These are phyloP conservation scores for Arabidopsis suecica DNA, from an alignment of 345 rosid species.

Conservation along the genomic window DNA sequence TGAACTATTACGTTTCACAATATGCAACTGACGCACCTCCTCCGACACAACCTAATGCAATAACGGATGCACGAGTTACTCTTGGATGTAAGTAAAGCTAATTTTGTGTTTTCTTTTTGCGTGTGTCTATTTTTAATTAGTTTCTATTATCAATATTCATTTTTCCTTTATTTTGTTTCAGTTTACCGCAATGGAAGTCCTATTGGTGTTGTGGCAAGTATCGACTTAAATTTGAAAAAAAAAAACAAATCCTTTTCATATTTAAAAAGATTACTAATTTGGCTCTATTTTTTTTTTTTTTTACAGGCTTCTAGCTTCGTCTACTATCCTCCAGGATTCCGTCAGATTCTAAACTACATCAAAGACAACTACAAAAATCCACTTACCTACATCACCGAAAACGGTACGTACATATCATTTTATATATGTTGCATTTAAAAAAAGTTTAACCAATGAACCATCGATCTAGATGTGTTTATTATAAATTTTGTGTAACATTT, in stretches of 20 bases:
- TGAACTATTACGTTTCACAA: slow-evolving; percentile 43
- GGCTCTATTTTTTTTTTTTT: background rate
- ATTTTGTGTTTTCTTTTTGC: background rate
- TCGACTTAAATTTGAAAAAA: background rate
- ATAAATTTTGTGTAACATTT: background rate
- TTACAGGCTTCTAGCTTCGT: slow-evolving; percentile 20
- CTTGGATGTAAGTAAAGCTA: slow-evolving; percentile 21
- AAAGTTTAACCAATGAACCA: background rate
- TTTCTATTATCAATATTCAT: background rate
- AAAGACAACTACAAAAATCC: slow-evolving; percentile 36
- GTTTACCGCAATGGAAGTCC: slow-evolving; percentile 19
- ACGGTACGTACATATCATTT: slow-evolving; percentile 18
- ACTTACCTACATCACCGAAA: slow-evolving; percentile 43
- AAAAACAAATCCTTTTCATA: background rate
- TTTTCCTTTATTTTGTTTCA: background rate
- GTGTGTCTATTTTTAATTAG: no score
- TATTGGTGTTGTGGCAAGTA: slow-evolving; percentile 34
- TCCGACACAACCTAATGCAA: slow-evolving; percentile 11
- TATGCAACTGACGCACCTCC: slow-evolving; percentile 37
- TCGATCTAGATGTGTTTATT: background rate
- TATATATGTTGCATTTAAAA: background rate
- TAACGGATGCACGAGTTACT: slow-evolving; percentile 37
- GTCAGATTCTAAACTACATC: slow-evolving; percentile 29
- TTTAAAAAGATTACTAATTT: background rate
- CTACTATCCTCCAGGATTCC: slow-evolving; percentile 40